These are phyloP conservation scores for Apiotrichum brassicae DNA, from an alignment of 1,284 basidiomycete genomes.

Conservation along the genomic window DNA sequence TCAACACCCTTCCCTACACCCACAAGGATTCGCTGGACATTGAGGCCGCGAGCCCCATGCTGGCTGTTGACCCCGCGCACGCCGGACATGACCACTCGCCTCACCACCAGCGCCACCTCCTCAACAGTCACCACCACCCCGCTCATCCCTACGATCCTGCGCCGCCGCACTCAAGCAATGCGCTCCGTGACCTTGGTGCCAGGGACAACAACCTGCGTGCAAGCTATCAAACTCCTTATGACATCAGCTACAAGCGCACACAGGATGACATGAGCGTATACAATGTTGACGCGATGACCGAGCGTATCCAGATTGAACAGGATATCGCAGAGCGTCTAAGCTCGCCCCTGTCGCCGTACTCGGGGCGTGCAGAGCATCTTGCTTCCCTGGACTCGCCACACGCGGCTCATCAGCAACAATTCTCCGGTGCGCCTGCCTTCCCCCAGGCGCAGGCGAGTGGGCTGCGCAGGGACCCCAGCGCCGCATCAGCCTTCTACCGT, in stretches of 20 bases:
- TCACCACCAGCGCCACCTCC: neutral
- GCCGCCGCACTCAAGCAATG: neutral
- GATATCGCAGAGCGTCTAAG: slow-evolving; percentile 3
- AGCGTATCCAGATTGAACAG: slow-evolving; percentile 12
- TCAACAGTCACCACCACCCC: neutral
- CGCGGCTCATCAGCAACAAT: no score
- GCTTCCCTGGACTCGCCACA: neutral
- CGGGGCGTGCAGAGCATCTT: neutral
- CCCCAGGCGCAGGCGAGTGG: slow-evolving; percentile 4
- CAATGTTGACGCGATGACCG: slow-evolving; percentile 16
- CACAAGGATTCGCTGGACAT: neutral
- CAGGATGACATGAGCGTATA: slow-evolving; percentile 29
- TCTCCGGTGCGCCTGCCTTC: neutral
- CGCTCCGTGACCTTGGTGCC: neutral
- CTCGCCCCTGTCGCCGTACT: neutral
- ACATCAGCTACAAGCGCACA: slow-evolving; percentile 21
- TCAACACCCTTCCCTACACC: slow-evolving; percentile 5
- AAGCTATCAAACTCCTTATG: slow-evolving; percentile 30
- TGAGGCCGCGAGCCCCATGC: neutral
- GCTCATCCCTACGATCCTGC: neutral
- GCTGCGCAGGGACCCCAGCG: slow-evolving; percentile 5
- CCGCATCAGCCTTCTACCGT: slow-evolving; percentile 4
- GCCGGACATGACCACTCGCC: slow-evolving; percentile 1
- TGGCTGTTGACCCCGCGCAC: neutral
- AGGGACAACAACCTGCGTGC: slow-evolving; percentile 4